phyloP scores from a whole-genome alignment of 495 filamentous ascomycete genomes.

The Penicillium crystallinum region DNA sequence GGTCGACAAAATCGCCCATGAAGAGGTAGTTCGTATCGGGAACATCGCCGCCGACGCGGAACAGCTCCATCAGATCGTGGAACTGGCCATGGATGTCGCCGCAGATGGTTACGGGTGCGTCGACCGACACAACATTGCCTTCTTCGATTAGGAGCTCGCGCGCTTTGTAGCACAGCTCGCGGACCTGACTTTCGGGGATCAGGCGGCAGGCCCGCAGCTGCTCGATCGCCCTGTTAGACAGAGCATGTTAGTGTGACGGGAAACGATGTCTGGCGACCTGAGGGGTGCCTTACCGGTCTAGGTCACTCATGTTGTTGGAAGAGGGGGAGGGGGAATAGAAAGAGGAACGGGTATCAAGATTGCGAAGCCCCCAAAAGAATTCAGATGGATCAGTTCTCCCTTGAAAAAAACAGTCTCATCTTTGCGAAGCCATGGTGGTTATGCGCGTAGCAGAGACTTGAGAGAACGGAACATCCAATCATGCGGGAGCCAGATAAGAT shows the following conservation, averaged over 20 bases:
- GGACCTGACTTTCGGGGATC: conserved; percentile 91
- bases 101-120: conserved; percentile 97
- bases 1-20: conserved; percentile 98
- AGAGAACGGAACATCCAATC: conserved; percentile 26
- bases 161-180: conserved; percentile 96
- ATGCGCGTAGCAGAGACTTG: conserved; percentile 9
- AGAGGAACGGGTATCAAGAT: conserved; percentile 7
- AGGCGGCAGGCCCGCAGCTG: conserved; percentile 92
- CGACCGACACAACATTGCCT: conserved; percentile 93
- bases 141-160: conserved; percentile 96
- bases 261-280: not conserved
- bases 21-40: conserved; percentile 98
- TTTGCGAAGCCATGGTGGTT: conserved; percentile 17
- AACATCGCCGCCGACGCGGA: conserved; percentile 89
- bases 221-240: conserved; percentile 70
- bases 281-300: conserved; percentile 60
- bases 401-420: conserved; percentile 16
- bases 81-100: conserved; percentile 99
- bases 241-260: conserved; percentile 10
- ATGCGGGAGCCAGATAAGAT: conserved; percentile 37
- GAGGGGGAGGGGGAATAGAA: not conserved
- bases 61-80: conserved; percentile 97
- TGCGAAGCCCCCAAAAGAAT: conserved; percentile 5
- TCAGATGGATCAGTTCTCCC: conserved; percentile 12
- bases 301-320: conserved; percentile 68